Conservation (phyloP, 2,329 filamentous ascomycete genomes). For the Diaporthe caulivora region DNA sequence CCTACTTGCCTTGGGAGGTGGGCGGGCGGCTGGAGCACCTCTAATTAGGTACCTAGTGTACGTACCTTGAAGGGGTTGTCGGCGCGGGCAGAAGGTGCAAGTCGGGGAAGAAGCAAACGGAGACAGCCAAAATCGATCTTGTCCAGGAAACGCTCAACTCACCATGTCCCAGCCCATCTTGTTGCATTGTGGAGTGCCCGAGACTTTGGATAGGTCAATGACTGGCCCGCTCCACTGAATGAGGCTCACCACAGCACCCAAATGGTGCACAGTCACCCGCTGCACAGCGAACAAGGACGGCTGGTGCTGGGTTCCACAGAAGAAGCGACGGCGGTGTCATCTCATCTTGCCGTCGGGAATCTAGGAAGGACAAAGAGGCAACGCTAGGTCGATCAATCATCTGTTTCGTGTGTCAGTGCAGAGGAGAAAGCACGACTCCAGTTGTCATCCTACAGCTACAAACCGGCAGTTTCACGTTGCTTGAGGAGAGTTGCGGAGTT, state of each 20-base stretch:
- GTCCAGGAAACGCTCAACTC: not conserved
- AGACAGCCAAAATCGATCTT: not conserved
- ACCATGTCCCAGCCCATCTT: constrained; percentile 11
- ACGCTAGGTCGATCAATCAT: not conserved
- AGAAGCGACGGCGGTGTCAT: not conserved
- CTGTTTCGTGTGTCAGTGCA: not conserved
- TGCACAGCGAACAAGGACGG: not conserved
- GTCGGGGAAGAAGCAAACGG: not conserved
- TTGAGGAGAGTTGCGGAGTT: not conserved
- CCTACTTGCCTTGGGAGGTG: constrained; percentile 12
- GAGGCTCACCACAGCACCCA: not conserved
- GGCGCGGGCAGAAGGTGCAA: not conserved
- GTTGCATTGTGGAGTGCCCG: not conserved
- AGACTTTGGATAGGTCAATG: not conserved
- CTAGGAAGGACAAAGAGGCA: not conserved
- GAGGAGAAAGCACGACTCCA: not conserved
- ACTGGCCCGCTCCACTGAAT: too few relatives aligned
- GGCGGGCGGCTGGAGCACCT: not conserved
- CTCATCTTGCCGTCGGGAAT: not conserved
- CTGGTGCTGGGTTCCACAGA: not conserved
- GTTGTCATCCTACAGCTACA: not conserved
- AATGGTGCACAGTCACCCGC: not conserved
- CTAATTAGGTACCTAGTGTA: too few relatives aligned
- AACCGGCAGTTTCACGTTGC: not conserved
- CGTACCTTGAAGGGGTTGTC: not conserved